These are phyloP conservation scores for Rubia balearica DNA, from an alignment of 305 asterid species.

Conservation along the genomic window DNA sequence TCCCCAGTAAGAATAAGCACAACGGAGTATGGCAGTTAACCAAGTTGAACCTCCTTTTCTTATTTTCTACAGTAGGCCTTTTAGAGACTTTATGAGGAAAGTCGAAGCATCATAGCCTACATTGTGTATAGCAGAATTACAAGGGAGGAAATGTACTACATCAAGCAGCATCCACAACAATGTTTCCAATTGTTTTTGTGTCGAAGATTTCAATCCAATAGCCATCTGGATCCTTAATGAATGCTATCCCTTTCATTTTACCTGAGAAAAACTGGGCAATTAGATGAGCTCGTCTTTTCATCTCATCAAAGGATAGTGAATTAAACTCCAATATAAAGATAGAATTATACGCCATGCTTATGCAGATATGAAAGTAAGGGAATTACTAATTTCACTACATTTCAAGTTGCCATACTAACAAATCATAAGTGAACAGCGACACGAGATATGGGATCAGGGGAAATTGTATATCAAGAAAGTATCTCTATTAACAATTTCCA, in stretches of 20 bases:
- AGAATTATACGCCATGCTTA: neutral
- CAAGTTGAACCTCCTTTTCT: neutral
- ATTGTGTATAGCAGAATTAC: constrained; percentile 11
- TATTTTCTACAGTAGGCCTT: no score
- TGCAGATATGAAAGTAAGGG: no score
- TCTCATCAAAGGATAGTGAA: constrained; percentile 7
- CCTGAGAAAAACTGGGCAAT: constrained; percentile 38
- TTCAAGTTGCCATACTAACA: no score
- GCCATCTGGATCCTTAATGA: constrained; percentile 92
- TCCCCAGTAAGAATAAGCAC: no score
- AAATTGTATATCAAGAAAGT: no score
- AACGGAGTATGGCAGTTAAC: neutral
- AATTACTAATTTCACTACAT: no score
- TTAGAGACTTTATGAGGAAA: no score
- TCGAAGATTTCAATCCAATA: constrained; percentile 91
- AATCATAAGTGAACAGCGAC: no score
- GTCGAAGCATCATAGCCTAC: neutral
- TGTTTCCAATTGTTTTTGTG: constrained; percentile 35
- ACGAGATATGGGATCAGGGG: no score
- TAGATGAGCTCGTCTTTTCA: constrained; percentile 7
- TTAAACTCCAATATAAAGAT: neutral
- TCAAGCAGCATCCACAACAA: constrained; percentile 49
- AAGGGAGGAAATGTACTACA: constrained; percentile 8
- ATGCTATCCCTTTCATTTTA: constrained; percentile 64
- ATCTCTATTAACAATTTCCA: no score